Percentiles rank a stretch among this genome's conserved stretches.
These are phyloP conservation scores for Tieghemostelium lacteum DNA, from an alignment of 78 protist species.

Conservation along the genomic window DNA sequence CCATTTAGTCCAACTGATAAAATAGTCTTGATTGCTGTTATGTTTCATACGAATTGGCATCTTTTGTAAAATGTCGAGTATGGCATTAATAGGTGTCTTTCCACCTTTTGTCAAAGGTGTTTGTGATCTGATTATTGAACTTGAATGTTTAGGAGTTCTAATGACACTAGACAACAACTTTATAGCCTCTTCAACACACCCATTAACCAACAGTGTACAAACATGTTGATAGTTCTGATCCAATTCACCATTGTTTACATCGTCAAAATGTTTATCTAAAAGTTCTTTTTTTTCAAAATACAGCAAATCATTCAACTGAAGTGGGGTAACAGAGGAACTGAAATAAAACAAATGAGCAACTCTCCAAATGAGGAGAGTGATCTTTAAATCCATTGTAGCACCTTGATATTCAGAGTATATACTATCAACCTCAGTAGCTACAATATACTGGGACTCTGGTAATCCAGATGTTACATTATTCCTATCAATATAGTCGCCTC, in stretches of 20 bases:
- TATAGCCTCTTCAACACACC: slow-evolving; percentile 56
- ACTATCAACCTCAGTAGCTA: slow-evolving; percentile 11
- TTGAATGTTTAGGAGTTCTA: slow-evolving; percentile 15
- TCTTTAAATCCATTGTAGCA: slow-evolving; percentile 10
- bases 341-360: slow-evolving; percentile 64
- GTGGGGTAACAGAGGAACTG: slow-evolving; percentile 26
- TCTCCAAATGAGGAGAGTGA: slow-evolving; percentile 28
- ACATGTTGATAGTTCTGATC: background rate
- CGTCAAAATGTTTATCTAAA: background rate
- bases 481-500: background rate
- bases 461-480: background rate
- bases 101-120: no score
- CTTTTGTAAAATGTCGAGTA: slow-evolving; percentile 15
- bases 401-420: background rate
- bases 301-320: slow-evolving; percentile 45
- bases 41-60: slow-evolving; percentile 31
- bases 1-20: slow-evolving; percentile 56
- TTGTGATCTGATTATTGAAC: slow-evolving; percentile 9
- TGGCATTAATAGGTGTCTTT: slow-evolving; percentile 42
- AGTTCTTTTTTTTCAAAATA: slow-evolving; percentile 1
- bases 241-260: background rate
- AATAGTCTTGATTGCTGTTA: slow-evolving; percentile 10
- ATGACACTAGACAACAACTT: background rate
- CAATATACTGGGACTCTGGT: no score
- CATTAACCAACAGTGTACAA: slow-evolving; percentile 14